A percentile compares a stretch with the other conserved stretches of the same genome.
Evolutionary conservation across 2,329 filamentous ascomycete species (phyloP).

Genomic region (Pyricularia sp.): DNA sequence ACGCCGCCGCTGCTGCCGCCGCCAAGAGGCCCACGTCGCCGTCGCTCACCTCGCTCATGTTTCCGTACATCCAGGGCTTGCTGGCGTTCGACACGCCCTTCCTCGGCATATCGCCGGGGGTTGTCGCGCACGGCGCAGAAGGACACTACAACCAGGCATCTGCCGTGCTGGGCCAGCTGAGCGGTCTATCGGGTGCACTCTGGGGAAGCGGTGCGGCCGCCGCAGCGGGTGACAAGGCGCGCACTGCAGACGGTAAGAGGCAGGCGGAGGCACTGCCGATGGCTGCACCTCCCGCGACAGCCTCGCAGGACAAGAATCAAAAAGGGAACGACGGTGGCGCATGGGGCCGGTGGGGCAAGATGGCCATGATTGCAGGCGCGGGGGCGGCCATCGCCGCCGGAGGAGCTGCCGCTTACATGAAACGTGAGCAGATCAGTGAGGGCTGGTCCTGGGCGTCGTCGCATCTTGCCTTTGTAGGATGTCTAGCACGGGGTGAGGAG

Average conservation of each 20-base stretch:
- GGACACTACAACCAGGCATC: conserved; percentile 67
- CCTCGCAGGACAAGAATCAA: conserved; percentile 21
- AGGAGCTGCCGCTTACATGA: conserved; percentile 73
- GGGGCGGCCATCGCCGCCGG: conserved; percentile 72
- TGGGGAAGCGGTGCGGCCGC: conserved; percentile 39
- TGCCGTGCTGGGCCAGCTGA: conserved; percentile 53
- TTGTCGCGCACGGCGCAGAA: conserved; percentile 79
- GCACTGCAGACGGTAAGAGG: conserved; percentile 18
- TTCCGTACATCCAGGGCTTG: conserved; percentile 82
- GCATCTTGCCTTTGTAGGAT: conserved; percentile 88
- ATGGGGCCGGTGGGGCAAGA: conserved; percentile 75
- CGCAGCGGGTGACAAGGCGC: conserved; percentile 10
- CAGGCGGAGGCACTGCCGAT: conserved; percentile 21
- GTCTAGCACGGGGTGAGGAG: conserved; percentile 72
- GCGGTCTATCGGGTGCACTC: conserved; percentile 53
- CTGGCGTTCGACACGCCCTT: conserved; percentile 93
- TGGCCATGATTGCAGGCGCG: conserved; percentile 76
- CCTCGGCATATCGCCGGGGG: conserved; percentile 65
- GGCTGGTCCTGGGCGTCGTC: conserved; percentile 75
- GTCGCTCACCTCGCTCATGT: conserved; percentile 58
- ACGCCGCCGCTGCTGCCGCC: conserved; percentile 26
- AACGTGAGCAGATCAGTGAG: conserved; percentile 64
- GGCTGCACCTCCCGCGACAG: conserved; percentile 26
- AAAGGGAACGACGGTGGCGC: conserved; percentile 6
- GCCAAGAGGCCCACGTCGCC: conserved; percentile 14